Conservation (phyloP, 257 asterid species). For the Ehretia macrophylla region DNA sequence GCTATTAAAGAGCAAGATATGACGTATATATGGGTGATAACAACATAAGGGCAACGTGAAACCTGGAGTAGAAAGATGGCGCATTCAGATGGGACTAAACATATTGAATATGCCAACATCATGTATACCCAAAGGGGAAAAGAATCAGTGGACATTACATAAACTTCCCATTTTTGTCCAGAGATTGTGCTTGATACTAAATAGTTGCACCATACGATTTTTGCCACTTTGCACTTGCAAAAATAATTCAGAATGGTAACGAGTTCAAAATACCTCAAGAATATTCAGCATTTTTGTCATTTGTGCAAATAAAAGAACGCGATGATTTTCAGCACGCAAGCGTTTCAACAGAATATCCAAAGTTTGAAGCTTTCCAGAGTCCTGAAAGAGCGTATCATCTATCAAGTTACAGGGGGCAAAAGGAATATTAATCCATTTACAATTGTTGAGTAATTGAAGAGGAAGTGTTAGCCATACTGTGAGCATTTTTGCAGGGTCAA, state of each 20-base stretch:
- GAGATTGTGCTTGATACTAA: too few relatives aligned
- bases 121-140: too few relatives aligned
- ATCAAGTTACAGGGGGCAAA: conserved; percentile 14
- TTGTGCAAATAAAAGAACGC: conserved; percentile 93
- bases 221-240: too few relatives aligned
- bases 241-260: conserved; percentile 6
- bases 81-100: too few relatives aligned
- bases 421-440: conserved; percentile 1
- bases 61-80: too few relatives aligned
- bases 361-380: conserved; percentile 98
- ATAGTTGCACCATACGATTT: too few relatives aligned
- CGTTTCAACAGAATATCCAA: conserved; percentile 86
- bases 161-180: too few relatives aligned
- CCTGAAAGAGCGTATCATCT: conserved; percentile 45
- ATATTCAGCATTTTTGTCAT: conserved; percentile 97
- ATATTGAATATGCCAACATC: too few relatives aligned
- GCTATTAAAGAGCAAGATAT: too few relatives aligned
- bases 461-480: conserved; percentile 34
- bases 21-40: too few relatives aligned
- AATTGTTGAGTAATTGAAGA: neutral
- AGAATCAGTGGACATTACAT: too few relatives aligned
- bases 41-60: too few relatives aligned
- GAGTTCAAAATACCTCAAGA: conserved; percentile 62
- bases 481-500: conserved; percentile 98
- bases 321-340: conserved; percentile 80